Evolutionary conservation across 1,139 yeast genomes (phyloP).

Genomic region (Trichomonascaceae sp.): DNA sequence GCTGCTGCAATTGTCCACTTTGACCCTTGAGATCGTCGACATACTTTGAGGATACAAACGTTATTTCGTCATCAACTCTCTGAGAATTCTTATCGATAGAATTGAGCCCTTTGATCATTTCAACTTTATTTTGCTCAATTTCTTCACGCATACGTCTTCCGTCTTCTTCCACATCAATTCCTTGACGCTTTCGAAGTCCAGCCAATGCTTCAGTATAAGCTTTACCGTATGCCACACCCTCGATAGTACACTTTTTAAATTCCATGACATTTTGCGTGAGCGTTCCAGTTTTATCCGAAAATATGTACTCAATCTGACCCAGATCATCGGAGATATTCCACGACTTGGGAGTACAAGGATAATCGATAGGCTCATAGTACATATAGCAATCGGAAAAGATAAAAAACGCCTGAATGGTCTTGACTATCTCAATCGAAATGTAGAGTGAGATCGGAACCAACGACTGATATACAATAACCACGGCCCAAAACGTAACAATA

Average conservation of each 20-base stretch:
- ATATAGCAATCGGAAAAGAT: conserved; percentile 82
- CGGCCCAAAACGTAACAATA: conserved; percentile 78
- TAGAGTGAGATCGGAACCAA: conserved; percentile 93
- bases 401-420: conserved; percentile 89
- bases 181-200: conserved; percentile 84
- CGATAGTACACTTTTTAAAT: conserved; percentile 85
- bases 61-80: conserved; percentile 57
- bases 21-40: conserved; percentile 48
- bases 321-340: conserved; percentile 97
- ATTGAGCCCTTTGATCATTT: conserved; percentile 56
- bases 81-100: conserved; percentile 49
- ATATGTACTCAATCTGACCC: conserved; percentile 93
- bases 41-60: conserved; percentile 71
- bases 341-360: conserved; percentile 92
- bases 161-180: conserved; percentile 70
- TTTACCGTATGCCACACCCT: conserved; percentile 82
- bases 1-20: conserved; percentile 51
- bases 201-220: conserved; percentile 96
- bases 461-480: conserved; percentile 81
- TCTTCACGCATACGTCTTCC: conserved; percentile 53
- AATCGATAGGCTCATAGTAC: conserved; percentile 80
- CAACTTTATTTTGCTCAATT: conserved; percentile 56
- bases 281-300: conserved; percentile 96
- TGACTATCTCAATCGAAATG: conserved; percentile 90
- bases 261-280: conserved; percentile 96